phyloP scores from a whole-genome alignment of 106 monocot species.

The Platanthera zijinensis region DNA sequence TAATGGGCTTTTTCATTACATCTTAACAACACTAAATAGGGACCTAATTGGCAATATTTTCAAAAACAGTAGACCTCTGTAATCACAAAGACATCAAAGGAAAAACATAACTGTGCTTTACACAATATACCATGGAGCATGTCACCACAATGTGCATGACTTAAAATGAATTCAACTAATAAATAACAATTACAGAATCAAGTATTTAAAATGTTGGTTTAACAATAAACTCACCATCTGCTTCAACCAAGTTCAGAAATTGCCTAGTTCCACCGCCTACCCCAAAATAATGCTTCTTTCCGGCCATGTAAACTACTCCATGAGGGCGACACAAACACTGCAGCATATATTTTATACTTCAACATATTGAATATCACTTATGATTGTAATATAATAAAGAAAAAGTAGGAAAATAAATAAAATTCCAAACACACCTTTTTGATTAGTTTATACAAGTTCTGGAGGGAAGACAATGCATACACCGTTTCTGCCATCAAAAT shows the following conservation, averaged over 20 bases:
- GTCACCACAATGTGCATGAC: no score
- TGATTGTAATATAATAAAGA: not conserved
- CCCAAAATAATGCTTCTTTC: conserved; percentile 98
- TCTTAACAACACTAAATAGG: no score
- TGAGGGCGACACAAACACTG: conserved; percentile 46
- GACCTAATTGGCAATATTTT: no score
- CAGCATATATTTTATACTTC: conserved; percentile 5
- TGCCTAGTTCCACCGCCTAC: conserved; percentile 97
- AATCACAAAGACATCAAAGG: no score
- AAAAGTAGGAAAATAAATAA: not conserved
- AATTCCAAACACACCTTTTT: conserved; percentile 47
- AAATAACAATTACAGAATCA: not conserved
- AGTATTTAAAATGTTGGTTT: not conserved
- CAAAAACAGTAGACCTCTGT: no score
- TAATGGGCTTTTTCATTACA: no score
- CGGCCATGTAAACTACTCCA: conserved; percentile 84
- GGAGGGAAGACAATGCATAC: conserved; percentile 54
- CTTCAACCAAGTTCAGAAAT: conserved; percentile 57
- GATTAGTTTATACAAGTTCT: conserved; percentile 59
- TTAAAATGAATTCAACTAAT: no score
- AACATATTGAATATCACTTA: not conserved
- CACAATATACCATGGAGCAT: no score
- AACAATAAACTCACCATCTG: conserved; percentile 64
- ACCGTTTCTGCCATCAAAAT: conserved; percentile 97
- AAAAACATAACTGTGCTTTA: no score